These are phyloP conservation scores for Hibiscus mutabilis DNA, from an alignment of 345 rosid species.

Conservation along the genomic window DNA sequence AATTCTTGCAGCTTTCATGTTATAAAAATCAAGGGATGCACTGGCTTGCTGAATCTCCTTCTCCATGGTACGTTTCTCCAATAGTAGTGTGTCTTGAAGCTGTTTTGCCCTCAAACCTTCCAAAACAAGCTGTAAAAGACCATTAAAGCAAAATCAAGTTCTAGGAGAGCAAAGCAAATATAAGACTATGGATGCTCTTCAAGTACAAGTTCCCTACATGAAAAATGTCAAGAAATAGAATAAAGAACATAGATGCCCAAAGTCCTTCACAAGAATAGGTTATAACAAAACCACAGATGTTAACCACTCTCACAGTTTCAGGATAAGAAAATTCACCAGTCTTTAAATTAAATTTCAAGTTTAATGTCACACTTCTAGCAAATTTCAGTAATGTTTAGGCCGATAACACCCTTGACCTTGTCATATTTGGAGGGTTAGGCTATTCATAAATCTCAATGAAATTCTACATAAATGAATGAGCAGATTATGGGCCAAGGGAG, in stretches of 20 bases:
- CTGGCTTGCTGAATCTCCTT: constrained; percentile 71
- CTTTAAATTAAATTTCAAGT: not conserved
- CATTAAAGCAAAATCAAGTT: constrained; percentile 15
- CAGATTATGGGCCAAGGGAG: not conserved
- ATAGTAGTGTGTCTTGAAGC: constrained; percentile 48
- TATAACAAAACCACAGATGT: not conserved
- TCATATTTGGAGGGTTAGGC: not conserved
- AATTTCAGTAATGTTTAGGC: not conserved
- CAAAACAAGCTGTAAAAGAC: constrained; percentile 64
- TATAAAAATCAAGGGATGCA: constrained; percentile 53
- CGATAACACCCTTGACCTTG: not conserved
- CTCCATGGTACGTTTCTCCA: constrained; percentile 55
- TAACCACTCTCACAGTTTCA: not conserved
- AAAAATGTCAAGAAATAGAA: not conserved
- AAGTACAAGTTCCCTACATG: not conserved
- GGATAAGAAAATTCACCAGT: not conserved
- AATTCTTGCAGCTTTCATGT: constrained; percentile 49
- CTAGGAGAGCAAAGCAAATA: not conserved
- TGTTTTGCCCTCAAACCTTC: constrained; percentile 82
- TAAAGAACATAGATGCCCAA: not conserved
- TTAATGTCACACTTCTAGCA: not conserved
- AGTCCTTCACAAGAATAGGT: not conserved
- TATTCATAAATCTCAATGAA: not conserved
- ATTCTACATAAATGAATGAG: not conserved
- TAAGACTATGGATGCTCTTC: not conserved